Percentiles rank a stretch among this genome's conserved stretches.
Evolutionary conservation across 2,329 filamentous ascomycete species (phyloP).

Genomic region (Clarireedia homoeocarpa): DNA sequence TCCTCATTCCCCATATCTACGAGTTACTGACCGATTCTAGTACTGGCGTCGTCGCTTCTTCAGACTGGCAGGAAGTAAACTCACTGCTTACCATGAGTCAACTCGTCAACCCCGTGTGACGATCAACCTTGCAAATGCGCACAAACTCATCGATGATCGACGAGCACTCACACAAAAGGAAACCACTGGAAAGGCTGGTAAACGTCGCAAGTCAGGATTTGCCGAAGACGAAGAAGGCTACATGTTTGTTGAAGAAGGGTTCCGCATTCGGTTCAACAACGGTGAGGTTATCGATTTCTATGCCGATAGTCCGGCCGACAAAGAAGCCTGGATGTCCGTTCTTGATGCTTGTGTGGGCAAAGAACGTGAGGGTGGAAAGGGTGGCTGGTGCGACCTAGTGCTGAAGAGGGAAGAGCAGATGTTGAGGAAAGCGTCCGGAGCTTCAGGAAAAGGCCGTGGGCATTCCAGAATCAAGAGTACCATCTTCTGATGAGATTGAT

Average conservation of each 20-base stretch:
- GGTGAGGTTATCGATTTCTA: conserved; percentile 86
- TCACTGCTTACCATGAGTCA: conserved; percentile 93
- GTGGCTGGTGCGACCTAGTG: conserved; percentile 61
- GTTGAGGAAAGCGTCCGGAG: conserved; percentile 19
- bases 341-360: conserved; percentile 60
- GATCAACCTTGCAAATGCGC: conserved; percentile 91
- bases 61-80: conserved; percentile 80
- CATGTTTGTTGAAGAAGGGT: conserved; percentile 99
- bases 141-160: conserved; percentile 88
- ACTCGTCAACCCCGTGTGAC: conserved; percentile 92
- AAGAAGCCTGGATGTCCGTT: conserved; percentile 91
- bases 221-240: conserved; percentile 98
- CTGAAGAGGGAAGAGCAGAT: conserved; percentile 48
- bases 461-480: conserved; percentile 28
- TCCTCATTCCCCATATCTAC: not conserved
- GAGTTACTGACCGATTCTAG: conserved; percentile 43
- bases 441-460: conserved; percentile 18
- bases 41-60: conserved; percentile 98
- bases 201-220: conserved; percentile 86
- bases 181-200: conserved; percentile 65
- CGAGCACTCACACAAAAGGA: conserved; percentile 76
- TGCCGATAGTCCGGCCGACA: conserved; percentile 75
- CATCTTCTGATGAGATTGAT: conserved; percentile 4
- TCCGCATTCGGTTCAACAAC: conserved; percentile 97
- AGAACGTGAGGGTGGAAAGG: conserved; percentile 40